Evolutionary conservation across 1,284 basidiomycete species (phyloP).

Genomic region (Mycena sp.): DNA sequence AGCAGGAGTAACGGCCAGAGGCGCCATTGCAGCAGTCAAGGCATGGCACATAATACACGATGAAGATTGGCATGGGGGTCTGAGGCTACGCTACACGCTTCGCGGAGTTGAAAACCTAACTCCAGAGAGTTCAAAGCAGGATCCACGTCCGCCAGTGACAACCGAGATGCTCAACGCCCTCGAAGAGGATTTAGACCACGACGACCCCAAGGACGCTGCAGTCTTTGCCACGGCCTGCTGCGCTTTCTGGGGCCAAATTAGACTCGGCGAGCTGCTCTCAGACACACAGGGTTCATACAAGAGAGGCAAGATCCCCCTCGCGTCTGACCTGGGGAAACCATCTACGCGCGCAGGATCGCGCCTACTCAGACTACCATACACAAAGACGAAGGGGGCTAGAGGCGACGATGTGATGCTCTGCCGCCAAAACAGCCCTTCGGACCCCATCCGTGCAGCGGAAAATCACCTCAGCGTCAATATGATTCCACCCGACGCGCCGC

Average conservation of each 20-base stretch:
- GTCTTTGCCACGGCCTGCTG: neutral
- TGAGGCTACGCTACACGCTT: neutral
- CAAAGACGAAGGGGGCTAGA: neutral
- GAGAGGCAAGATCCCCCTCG: neutral
- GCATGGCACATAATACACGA: constrained; percentile 7
- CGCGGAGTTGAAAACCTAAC: constrained; percentile 1
- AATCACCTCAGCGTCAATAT: neutral
- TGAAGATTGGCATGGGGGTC: neutral
- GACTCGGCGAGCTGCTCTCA: constrained; percentile 1
- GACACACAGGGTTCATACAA: neutral
- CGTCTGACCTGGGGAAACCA: neutral
- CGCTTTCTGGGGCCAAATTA: constrained; percentile 5
- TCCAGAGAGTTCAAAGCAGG: neutral
- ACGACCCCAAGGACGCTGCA: neutral
- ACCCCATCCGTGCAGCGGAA: neutral
- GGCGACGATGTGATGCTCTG: neutral
- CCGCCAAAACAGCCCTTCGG: neutral
- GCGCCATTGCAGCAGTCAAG: neutral
- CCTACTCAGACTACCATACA: neutral
- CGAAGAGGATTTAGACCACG: neutral
- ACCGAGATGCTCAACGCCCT: neutral
- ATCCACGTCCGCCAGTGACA: neutral
- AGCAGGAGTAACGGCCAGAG: neutral
- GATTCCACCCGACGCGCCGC: neutral
- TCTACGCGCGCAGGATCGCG: neutral